Conservation (phyloP, 2,329 filamentous ascomycete genomes). For the Reticulascus tulasneorum region DNA sequence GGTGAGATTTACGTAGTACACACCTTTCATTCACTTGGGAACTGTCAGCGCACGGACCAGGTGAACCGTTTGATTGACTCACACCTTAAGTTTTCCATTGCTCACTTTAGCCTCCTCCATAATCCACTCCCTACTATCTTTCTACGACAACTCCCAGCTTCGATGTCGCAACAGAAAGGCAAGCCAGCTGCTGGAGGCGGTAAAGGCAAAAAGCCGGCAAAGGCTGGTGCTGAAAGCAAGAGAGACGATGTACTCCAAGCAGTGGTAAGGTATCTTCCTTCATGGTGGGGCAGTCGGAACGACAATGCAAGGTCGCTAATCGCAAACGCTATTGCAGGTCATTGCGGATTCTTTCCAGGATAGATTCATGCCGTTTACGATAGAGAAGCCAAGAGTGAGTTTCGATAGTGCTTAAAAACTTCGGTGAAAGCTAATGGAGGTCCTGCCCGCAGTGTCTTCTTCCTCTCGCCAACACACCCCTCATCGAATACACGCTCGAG, state of each 20-base stretch:
- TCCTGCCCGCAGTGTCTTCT: slow-evolving; percentile 68
- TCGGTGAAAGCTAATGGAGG: too few relatives aligned
- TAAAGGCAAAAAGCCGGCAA: slow-evolving; percentile 52
- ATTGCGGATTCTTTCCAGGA: slow-evolving; percentile 94
- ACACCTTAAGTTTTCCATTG: slow-evolving; percentile 13
- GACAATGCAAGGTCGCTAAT: slow-evolving; percentile 3
- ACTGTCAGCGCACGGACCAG: slow-evolving; percentile 7
- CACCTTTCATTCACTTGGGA: too few relatives aligned
- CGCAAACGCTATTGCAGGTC: slow-evolving; percentile 50
- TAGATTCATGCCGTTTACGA: slow-evolving; percentile 81
- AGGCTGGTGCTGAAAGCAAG: slow-evolving; percentile 49
- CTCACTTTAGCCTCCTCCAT: background rate
- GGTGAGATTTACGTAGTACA: too few relatives aligned
- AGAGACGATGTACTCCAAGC: slow-evolving; percentile 56
- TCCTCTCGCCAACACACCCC: slow-evolving; percentile 84
- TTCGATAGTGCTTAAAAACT: too few relatives aligned
- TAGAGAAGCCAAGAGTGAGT: slow-evolving; percentile 80
- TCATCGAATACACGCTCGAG: slow-evolving; percentile 97
- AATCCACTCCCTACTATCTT: slow-evolving; percentile 1
- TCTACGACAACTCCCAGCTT: slow-evolving; percentile 1
- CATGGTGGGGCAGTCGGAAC: slow-evolving; percentile 23
- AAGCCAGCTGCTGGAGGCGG: slow-evolving; percentile 30
- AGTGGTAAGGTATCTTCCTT: slow-evolving; percentile 37
- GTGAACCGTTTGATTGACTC: slow-evolving; percentile 9
- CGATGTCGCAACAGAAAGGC: slow-evolving; percentile 43